A percentile compares a stretch with the other conserved stretches of the same genome.
Evolutionary conservation across 148 eudicot species (phyloP).

Genomic region (Vaccinium myrtillus): DNA sequence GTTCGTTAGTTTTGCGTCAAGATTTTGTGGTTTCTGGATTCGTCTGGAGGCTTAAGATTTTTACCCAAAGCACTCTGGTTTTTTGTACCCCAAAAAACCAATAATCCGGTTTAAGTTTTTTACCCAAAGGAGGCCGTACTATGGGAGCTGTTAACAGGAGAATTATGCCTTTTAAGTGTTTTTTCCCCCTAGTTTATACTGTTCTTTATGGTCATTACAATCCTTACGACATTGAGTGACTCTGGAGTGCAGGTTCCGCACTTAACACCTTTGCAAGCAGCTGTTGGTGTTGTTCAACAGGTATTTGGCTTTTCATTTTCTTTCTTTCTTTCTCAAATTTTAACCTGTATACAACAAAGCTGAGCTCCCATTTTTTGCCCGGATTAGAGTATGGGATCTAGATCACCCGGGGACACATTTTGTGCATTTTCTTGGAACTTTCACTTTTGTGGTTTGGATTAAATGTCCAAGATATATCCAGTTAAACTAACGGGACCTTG

Average conservation of each 20-base stretch:
- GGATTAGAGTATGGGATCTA: background rate
- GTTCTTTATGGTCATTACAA: background rate
- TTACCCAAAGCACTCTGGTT: too few relatives aligned
- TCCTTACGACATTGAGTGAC: constrained; percentile 12
- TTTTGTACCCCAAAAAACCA: too few relatives aligned
- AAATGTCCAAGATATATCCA: background rate
- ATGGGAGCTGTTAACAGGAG: too few relatives aligned
- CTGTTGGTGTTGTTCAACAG: constrained; percentile 75
- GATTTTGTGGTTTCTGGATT: too few relatives aligned
- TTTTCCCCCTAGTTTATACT: too few relatives aligned
- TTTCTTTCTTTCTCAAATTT: background rate
- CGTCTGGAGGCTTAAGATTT: too few relatives aligned
- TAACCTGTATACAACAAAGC: background rate
- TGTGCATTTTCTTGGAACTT: background rate
- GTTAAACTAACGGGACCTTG: background rate
- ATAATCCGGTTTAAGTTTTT: too few relatives aligned
- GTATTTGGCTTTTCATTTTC: constrained; percentile 22
- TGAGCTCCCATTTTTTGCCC: background rate
- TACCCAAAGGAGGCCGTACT: too few relatives aligned
- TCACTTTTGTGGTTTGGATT: background rate
- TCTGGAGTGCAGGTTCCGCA: constrained; percentile 56
- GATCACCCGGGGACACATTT: background rate
- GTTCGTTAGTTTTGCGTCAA: too few relatives aligned
- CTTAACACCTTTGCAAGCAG: constrained; percentile 78
- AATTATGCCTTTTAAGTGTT: too few relatives aligned